A percentile compares a stretch with the other conserved stretches of the same genome.
phyloP scores from a whole-genome alignment of 2,329 filamentous ascomycete species.

The Calonectria naviculata region DNA sequence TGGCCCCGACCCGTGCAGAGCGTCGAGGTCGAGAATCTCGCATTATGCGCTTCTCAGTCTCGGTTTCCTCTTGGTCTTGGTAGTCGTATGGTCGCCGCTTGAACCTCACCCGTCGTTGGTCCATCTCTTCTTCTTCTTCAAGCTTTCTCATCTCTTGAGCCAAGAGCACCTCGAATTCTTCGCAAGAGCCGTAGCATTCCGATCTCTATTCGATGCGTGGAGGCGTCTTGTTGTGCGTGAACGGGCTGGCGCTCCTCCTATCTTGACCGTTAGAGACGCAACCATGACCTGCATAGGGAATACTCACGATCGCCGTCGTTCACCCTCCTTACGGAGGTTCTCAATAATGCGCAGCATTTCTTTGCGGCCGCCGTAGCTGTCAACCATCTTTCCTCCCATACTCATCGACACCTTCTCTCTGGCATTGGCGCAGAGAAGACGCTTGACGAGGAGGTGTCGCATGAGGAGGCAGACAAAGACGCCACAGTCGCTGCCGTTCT shows the following conservation, averaged over 20 bases:
- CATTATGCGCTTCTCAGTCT: background rate
- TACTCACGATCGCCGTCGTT: constrained; percentile 83
- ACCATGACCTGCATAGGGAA: too few species aligned
- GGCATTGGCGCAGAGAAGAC: constrained; percentile 81
- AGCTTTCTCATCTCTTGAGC: constrained; percentile 17
- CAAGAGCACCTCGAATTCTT: constrained; percentile 42
- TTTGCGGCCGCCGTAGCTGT: constrained; percentile 83
- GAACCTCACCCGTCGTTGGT: background rate
- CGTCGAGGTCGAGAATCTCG: background rate
- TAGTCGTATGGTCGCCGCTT: background rate
- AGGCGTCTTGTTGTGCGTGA: constrained; percentile 51
- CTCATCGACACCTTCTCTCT: constrained; percentile 94
- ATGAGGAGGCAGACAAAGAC: constrained; percentile 97
- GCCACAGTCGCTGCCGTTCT: constrained; percentile 93
- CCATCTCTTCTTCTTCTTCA: background rate
- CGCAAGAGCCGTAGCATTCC: constrained; percentile 44
- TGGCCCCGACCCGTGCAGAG: background rate
- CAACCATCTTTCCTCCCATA: constrained; percentile 85
- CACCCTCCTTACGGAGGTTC: constrained; percentile 85
- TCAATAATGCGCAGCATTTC: constrained; percentile 95
- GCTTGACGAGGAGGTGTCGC: constrained; percentile 89
- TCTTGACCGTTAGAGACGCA: constrained; percentile 31
- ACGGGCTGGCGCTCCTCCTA: constrained; percentile 53
- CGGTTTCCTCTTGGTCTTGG: background rate
- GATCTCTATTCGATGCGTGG: constrained; percentile 56